A percentile compares a stretch with the other conserved stretches of the same genome.
phyloP scores from a whole-genome alignment of 2,329 filamentous ascomycete species.

The Exophiala calicioides region DNA sequence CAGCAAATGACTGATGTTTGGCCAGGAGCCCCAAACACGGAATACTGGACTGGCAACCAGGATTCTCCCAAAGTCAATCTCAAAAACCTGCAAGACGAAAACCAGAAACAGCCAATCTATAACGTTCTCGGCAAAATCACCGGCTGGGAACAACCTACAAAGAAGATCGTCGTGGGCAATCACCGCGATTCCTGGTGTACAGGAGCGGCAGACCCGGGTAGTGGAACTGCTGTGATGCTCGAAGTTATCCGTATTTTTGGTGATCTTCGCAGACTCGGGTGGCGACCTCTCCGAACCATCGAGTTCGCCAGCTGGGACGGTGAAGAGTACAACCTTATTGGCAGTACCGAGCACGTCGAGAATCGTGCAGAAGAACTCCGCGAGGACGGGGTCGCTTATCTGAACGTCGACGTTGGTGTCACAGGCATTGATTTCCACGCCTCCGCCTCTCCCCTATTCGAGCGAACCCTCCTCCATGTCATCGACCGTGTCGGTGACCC shows the following conservation, averaged over 20 bases:
- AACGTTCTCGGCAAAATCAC: slow-evolving; percentile 84
- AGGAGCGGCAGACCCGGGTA: slow-evolving; percentile 81
- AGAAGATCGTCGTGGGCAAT: slow-evolving; percentile 86
- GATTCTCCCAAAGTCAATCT: slow-evolving; percentile 77
- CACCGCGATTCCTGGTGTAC: slow-evolving; percentile 93
- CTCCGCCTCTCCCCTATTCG: slow-evolving; percentile 77
- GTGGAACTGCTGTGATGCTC: slow-evolving; percentile 86
- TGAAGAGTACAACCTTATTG: slow-evolving; percentile 88
- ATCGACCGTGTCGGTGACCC: slow-evolving; percentile 76
- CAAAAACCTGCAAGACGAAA: slow-evolving; percentile 83
- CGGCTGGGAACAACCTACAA: slow-evolving; percentile 79
- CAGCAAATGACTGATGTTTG: slow-evolving; percentile 68
- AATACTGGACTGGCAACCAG: slow-evolving; percentile 76
- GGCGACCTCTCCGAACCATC: slow-evolving; percentile 90
- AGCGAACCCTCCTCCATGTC: slow-evolving; percentile 69
- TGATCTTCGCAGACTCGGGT: slow-evolving; percentile 72
- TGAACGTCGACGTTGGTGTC: slow-evolving; percentile 87
- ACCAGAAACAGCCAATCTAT: slow-evolving; percentile 80
- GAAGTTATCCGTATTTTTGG: slow-evolving; percentile 86
- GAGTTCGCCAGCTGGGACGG: slow-evolving; percentile 98
- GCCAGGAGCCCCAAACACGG: slow-evolving; percentile 73
- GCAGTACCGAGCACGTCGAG: slow-evolving; percentile 94
- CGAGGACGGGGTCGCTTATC: slow-evolving; percentile 75
- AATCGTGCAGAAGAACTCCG: slow-evolving; percentile 73
- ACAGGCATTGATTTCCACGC: slow-evolving; percentile 74